These are phyloP conservation scores for Candida ipomoeae DNA, from an alignment of 805 yeast species.

Conservation along the genomic window DNA sequence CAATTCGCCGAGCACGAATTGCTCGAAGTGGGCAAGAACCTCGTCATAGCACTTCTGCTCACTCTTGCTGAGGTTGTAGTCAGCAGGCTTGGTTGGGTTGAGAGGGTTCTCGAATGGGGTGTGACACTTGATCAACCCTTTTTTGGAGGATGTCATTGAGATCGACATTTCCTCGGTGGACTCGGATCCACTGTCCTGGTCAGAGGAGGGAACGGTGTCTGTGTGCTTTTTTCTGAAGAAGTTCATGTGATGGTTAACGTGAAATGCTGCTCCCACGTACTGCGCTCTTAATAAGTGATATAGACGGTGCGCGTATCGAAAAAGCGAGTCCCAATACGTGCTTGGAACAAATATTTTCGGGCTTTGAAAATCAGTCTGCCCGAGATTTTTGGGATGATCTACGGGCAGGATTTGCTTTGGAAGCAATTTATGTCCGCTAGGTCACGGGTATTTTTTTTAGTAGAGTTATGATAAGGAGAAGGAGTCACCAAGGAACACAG, in stretches of 20 bases:
- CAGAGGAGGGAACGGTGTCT: slow-evolving; percentile 9
- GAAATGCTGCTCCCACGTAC: not conserved
- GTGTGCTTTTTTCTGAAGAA: slow-evolving; percentile 10
- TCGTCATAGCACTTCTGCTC: slow-evolving; percentile 30
- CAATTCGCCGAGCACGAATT: slow-evolving; percentile 22
- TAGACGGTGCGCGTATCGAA: not conserved
- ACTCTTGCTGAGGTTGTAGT: slow-evolving; percentile 24
- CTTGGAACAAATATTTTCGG: not conserved
- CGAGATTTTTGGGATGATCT: too few species aligned
- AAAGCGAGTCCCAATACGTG: not conserved
- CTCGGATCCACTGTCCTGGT: slow-evolving; percentile 14
- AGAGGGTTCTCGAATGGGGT: slow-evolving; percentile 39
- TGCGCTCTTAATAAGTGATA: not conserved
- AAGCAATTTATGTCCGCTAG: too few species aligned
- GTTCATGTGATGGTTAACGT: slow-evolving; percentile 8
- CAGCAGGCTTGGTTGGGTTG: slow-evolving; percentile 30
- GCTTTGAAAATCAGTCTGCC: too few species aligned
- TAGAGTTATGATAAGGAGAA: too few species aligned
- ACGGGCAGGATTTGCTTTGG: too few species aligned
- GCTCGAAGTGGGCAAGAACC: slow-evolving; percentile 28
- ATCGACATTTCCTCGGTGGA: slow-evolving; percentile 15
- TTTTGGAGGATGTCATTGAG: slow-evolving; percentile 14
- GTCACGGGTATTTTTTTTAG: too few species aligned
- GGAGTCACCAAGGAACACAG: too few species aligned
- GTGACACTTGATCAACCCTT: slow-evolving; percentile 30